Base-by-base conservation (phyloP, 371 early-diverging fungal species). In the Mortierella sp. region DNA sequence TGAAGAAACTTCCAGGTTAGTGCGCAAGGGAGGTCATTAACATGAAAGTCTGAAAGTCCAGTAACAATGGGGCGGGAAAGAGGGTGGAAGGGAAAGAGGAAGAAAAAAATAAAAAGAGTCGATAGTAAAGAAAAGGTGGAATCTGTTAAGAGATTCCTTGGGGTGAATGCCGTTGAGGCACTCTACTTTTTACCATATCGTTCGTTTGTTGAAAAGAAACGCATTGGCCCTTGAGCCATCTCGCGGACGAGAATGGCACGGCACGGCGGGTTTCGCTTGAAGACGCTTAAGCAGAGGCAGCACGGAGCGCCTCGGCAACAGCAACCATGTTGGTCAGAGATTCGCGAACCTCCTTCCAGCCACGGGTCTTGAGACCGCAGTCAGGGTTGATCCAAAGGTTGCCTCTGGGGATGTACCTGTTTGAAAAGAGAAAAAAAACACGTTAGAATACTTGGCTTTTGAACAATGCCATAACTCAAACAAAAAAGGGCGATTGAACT, bases 381-480 rank as follows among this genome's bases (percentile, higher is more conserved):
- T 98, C 99, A 75, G 99, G 99, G 93, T 98, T 98, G 82, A 97
- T 93, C 98, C 99, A 98, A 64, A 98, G 89, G 77, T 92, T 91
- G 74, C 95, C 90, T n/a, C 90, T 88, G 67, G 91, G 91, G 67
- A 94, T 86, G 92, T 95, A 95, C 90, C 94, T 92, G 83, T 13
- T 26, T 50, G 40, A 31, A 57, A 16, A 71, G 21, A 19, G n/a
- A 37, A n/a, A 48, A 51, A 31, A 24, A 37, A 64, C 40, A 9
- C 24, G 64, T 64, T 19, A 64, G 64, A 64, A 64, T 8, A 37
- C 34, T 34, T 34, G 34, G 34, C 64, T 8, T 64, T 6, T 64
- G 37, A 69, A 19, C 14, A 46, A 28, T 0, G 9, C n/a, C 3
- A 40, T 8, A 24, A 24, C 43, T 40, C 2, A 11, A 72, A 51